Percentiles rank a stretch among this genome's conserved stretches.
Evolutionary conservation across 2,329 filamentous ascomycete genomes (phyloP).

Genomic region (Plectosphaerella cucumerina): DNA sequence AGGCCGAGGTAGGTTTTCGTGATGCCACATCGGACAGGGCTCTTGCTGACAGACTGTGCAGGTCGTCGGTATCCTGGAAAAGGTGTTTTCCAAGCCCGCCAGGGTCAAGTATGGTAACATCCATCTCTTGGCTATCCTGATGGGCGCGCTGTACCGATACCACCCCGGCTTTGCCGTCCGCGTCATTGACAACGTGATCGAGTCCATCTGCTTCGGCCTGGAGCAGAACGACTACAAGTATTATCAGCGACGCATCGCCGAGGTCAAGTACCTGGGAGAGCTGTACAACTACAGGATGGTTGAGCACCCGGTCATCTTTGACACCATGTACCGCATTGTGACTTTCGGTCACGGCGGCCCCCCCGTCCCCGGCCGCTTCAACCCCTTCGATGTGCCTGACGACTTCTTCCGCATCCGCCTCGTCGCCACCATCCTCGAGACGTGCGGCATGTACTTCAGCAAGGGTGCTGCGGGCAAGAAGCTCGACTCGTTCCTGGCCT

Average conservation of each 20-base stretch:
- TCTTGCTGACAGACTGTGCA: too few species aligned
- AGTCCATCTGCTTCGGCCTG: slow-evolving; percentile 80
- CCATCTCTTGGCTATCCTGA: slow-evolving; percentile 83
- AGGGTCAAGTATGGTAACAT: slow-evolving; percentile 99
- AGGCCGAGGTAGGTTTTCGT: too few species aligned
- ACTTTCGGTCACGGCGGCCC: slow-evolving; percentile 90
- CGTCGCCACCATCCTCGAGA: slow-evolving; percentile 85
- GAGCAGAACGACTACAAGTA: slow-evolving; percentile 97
- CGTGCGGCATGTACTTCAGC: slow-evolving; percentile 94
- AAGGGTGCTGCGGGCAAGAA: slow-evolving; percentile 93
- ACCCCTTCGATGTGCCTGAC: slow-evolving; percentile 79
- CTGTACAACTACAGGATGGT: slow-evolving; percentile 97
- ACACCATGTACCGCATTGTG: slow-evolving; percentile 89
- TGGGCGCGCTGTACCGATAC: slow-evolving; percentile 85
- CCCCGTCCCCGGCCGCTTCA: slow-evolving; percentile 72
- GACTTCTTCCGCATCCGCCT: slow-evolving; percentile 95
- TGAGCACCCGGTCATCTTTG: slow-evolving; percentile 92
- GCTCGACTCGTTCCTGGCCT: slow-evolving; percentile 93
- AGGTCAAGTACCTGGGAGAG: slow-evolving; percentile 94
- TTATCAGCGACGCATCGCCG: slow-evolving; percentile 89
- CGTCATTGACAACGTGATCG: slow-evolving; percentile 89
- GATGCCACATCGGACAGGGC: slow-evolving; percentile 41
- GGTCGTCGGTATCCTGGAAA: slow-evolving; percentile 76
- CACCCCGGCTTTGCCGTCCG: slow-evolving; percentile 86
- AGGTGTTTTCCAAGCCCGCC: slow-evolving; percentile 91